phyloP scores from a whole-genome alignment of 2,329 filamentous ascomycete species.

The Lecanosticta acicola region DNA sequence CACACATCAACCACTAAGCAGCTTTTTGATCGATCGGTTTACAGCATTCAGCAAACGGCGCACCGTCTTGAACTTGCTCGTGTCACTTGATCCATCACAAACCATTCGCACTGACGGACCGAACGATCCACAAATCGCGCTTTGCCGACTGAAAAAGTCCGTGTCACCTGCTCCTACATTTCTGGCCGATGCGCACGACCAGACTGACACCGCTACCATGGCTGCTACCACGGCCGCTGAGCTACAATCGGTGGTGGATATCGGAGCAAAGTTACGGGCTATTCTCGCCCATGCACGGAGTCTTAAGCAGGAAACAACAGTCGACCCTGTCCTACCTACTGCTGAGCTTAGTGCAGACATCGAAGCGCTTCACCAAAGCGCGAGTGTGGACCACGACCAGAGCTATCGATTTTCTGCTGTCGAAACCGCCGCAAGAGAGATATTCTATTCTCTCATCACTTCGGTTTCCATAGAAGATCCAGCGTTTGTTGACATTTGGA shows the following conservation, averaged over 20 bases:
- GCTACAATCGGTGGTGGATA: slow-evolving; percentile 24
- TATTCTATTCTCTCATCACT: slow-evolving; percentile 56
- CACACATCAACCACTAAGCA: not conserved
- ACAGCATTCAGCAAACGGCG: too few species aligned
- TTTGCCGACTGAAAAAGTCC: too few species aligned
- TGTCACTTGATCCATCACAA: too few species aligned
- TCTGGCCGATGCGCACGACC: too few species aligned
- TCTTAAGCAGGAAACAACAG: slow-evolving; percentile 37
- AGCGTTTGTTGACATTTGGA: slow-evolving; percentile 81
- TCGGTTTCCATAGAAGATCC: slow-evolving; percentile 70
- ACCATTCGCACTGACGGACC: too few species aligned
- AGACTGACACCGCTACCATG: slow-evolving; percentile 24
- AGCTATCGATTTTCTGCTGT: slow-evolving; percentile 54
- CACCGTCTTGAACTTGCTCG: too few species aligned
- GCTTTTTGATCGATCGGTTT: too few species aligned
- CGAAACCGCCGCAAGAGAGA: slow-evolving; percentile 75
- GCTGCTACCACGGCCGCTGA: slow-evolving; percentile 24
- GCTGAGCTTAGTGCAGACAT: slow-evolving; percentile 34
- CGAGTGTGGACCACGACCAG: slow-evolving; percentile 25
- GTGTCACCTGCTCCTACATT: too few species aligned
- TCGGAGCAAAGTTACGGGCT: slow-evolving; percentile 31
- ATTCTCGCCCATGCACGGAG: slow-evolving; percentile 39
- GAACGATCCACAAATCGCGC: too few species aligned
- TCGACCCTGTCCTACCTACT: slow-evolving; percentile 42
- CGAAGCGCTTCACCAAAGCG: slow-evolving; percentile 24